These are phyloP conservation scores for Solanum chilense DNA, from an alignment of 257 asterid genomes.

Conservation along the genomic window DNA sequence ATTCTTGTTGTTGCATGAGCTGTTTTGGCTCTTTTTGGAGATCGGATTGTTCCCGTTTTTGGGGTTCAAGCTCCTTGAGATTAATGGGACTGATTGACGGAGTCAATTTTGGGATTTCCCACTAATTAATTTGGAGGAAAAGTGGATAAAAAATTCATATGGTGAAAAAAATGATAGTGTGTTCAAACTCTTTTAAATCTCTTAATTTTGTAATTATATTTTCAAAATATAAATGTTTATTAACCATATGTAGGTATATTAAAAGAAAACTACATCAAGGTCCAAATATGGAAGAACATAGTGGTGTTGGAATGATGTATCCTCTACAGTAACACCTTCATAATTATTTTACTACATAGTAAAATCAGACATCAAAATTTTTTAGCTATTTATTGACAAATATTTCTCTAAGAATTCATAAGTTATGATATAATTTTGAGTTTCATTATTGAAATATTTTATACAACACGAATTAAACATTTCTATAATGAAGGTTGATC, in stretches of 20 bases:
- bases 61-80: not conserved
- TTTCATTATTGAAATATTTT: too few relatives aligned
- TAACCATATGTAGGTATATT: not conserved
- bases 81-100: not conserved
- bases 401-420: not conserved
- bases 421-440: not conserved
- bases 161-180: not conserved
- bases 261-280: not conserved
- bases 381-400: too few relatives aligned
- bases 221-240: not conserved
- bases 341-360: not conserved
- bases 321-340: not conserved
- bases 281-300: not conserved
- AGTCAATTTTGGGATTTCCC: not conserved
- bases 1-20: not conserved
- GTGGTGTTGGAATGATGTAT: not conserved
- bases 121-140: not conserved
- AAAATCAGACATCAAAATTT: too few relatives aligned
- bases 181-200: not conserved
- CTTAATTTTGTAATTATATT: not conserved
- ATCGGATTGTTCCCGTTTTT: not conserved
- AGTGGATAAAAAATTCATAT: not conserved
- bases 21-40: not conserved
- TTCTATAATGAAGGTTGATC: too few relatives aligned
- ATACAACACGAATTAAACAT: not conserved